A percentile compares a stretch with the other conserved stretches of the same genome.
Evolutionary conservation across 2,329 filamentous ascomycete genomes (phyloP).

Genomic region (Fusarium piperis): DNA sequence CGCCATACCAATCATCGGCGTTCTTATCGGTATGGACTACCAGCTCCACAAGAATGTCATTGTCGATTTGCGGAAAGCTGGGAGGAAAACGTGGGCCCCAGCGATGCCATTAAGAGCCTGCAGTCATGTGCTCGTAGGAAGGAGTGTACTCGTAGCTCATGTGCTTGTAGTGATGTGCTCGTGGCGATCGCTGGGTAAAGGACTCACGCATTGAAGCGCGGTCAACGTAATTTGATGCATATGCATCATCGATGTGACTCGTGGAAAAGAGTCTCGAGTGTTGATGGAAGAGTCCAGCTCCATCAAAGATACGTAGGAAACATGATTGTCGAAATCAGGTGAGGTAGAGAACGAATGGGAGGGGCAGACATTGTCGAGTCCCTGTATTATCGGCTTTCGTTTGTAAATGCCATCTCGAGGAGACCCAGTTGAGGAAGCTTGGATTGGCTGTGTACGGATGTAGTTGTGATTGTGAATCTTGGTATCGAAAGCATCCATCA

Average conservation of each 20-base stretch:
- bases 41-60: not conserved
- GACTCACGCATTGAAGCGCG: conserved; percentile 14
- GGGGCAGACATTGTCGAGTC: not conserved
- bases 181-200: conserved; percentile 12
- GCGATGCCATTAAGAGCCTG: conserved; percentile 1
- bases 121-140: not conserved
- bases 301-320: not conserved
- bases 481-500: not conserved
- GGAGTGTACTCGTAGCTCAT: not conserved
- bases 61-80: conserved; percentile 7
- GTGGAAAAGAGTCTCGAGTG: not conserved
- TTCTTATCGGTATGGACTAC: conserved; percentile 28
- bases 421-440: not conserved
- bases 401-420: not conserved
- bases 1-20: conserved; percentile 17
- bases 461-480: not conserved
- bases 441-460: not conserved
- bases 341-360: not conserved
- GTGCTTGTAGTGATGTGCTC: not conserved
- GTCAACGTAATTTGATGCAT: conserved; percentile 21
- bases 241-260: not conserved
- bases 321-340: not conserved
- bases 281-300: conserved; percentile 24
- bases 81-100: conserved; percentile 33
- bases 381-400: not conserved